These are phyloP conservation scores for Scleromitrula shiraiana DNA, from an alignment of 2,329 filamentous ascomycete species.

Conservation along the genomic window DNA sequence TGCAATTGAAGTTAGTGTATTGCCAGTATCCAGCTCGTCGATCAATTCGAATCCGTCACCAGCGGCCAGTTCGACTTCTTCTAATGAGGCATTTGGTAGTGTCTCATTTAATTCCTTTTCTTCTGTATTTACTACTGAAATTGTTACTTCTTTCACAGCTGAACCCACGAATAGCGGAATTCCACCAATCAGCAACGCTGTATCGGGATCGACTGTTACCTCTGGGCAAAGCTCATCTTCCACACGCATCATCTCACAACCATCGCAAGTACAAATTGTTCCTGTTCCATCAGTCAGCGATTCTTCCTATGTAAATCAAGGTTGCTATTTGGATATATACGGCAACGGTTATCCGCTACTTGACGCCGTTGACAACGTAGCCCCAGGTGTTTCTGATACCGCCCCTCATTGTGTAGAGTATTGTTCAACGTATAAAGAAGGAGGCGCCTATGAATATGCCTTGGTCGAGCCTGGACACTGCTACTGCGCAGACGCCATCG, in stretches of 20 bases:
- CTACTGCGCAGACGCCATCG: constrained; percentile 2
- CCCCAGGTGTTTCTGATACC: neutral
- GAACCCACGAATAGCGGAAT: neutral
- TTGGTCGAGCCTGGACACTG: constrained; percentile 1
- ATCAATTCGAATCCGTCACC: constrained; percentile 3
- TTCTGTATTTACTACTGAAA: too few relatives aligned
- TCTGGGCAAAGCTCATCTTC: neutral
- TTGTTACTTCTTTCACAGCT: neutral
- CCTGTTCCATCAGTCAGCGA: too few relatives aligned
- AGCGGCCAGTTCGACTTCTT: constrained; percentile 1
- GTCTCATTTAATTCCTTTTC: neutral
- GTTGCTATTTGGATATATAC: too few relatives aligned
- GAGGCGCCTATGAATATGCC: neutral
- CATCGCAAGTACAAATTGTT: too few relatives aligned
- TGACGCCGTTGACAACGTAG: neutral
- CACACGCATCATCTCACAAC: too few relatives aligned
- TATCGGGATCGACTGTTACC: neutral
- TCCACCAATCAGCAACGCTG: neutral
- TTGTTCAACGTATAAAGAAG: neutral
- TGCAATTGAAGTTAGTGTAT: constrained; percentile 5
- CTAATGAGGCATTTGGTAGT: neutral
- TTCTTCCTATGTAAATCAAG: too few relatives aligned
- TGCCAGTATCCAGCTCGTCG: constrained; percentile 2
- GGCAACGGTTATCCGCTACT: too few relatives aligned
- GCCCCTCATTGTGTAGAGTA: neutral